phyloP scores from a whole-genome alignment of 768 basidiomycete genomes.

The Panus rudis region DNA sequence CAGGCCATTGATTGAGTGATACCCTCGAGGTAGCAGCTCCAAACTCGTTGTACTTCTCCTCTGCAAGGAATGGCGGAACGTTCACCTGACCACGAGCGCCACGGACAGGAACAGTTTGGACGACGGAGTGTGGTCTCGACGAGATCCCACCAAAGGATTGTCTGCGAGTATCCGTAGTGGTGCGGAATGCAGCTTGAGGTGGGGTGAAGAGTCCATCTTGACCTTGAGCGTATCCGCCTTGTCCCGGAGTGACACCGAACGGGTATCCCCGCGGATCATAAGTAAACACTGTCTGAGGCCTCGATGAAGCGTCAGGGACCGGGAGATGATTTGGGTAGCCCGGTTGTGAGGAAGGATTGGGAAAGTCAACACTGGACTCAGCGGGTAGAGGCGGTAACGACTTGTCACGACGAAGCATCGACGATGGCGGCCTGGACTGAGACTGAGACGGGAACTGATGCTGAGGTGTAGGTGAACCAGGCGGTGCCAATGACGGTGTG shows the following conservation, averaged over 20 bases:
- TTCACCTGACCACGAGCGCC: constrained; percentile 11
- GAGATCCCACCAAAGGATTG: constrained; percentile 73
- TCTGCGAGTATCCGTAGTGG: constrained; percentile 47
- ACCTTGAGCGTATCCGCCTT: no score
- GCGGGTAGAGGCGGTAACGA: constrained; percentile 72
- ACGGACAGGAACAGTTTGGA: constrained; percentile 43
- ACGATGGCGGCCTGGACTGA: constrained; percentile 15
- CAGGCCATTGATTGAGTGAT: constrained; percentile 41
- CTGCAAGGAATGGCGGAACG: constrained; percentile 19
- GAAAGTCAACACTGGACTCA: constrained; percentile 26
- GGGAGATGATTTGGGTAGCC: constrained; percentile 10
- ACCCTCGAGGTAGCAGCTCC: constrained; percentile 52
- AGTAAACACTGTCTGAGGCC: constrained; percentile 62
- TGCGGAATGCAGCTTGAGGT: constrained; percentile 59
- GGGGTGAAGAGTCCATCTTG: constrained; percentile 45
- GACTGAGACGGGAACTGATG: no score
- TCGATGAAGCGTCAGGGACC: constrained; percentile 33
- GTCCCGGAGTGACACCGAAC: constrained; percentile 37
- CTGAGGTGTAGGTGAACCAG: no score
- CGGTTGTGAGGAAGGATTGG: constrained; percentile 4
- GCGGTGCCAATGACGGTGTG: no score
- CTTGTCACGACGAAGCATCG: constrained; percentile 51
- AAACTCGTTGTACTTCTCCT: constrained; percentile 60
- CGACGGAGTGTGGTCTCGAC: constrained; percentile 44
- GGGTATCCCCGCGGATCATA: constrained; percentile 41